Conservation (phyloP, 2,329 filamentous ascomycete genomes). For the Metarhizium guizhouense region DNA sequence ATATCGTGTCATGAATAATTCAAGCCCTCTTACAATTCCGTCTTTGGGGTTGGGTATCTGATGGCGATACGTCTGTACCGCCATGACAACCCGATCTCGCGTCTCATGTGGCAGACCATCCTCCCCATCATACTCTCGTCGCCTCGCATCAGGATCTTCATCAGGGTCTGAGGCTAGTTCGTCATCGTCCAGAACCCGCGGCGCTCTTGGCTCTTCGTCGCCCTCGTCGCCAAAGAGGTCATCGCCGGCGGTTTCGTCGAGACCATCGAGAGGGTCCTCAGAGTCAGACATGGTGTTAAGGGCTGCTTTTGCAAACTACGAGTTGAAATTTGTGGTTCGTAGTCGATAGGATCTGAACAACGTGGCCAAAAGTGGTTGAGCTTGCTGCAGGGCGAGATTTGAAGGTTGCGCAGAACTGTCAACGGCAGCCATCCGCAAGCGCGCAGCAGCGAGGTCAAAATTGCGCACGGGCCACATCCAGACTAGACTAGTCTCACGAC, state of each 20-base stretch:
- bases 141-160: constrained; percentile 26
- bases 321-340: not conserved
- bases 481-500: too few species aligned
- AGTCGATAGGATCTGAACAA: not conserved
- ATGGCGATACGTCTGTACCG: constrained; percentile 59
- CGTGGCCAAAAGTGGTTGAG: not conserved
- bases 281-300: constrained; percentile 42
- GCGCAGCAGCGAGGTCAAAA: too few species aligned
- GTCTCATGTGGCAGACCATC: constrained; percentile 36
- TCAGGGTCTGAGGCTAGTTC: constrained; percentile 44
- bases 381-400: not conserved
- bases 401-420: too few species aligned
- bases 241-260: constrained; percentile 45
- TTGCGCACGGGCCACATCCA: not conserved
- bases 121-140: constrained; percentile 33
- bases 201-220: constrained; percentile 48
- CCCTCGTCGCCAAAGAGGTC: constrained; percentile 55
- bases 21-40: constrained; percentile 46
- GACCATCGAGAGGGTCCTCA: constrained; percentile 42
- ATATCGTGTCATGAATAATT: not conserved
- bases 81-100: constrained; percentile 50
- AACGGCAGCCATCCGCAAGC: too few species aligned
- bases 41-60: constrained; percentile 62
- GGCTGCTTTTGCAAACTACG: not conserved
- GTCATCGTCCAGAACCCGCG: constrained; percentile 54